Evolutionary conservation across 257 asterid species (phyloP), one percentile per base, ranked within the genome.

Genomic region (Cruciata laevipes): DNA sequence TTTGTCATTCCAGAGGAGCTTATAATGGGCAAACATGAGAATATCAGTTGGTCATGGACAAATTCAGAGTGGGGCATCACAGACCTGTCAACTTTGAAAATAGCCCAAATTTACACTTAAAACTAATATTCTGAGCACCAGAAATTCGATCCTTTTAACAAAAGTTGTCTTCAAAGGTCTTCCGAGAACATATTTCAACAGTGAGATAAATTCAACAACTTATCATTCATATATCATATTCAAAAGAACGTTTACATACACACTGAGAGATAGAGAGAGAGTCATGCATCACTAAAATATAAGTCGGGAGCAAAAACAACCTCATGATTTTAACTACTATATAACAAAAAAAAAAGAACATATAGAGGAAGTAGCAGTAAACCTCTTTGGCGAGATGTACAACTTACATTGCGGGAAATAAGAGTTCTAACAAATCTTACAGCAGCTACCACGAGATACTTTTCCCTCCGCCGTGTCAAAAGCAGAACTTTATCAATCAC

Each of bases 391-490:
- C 44, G 31, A 32, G 63, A 67, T 67, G 40, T 40, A 74, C 59
- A 78, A 82, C 99, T 85, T 81, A 94, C 99, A 84, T 83, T 84
- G 81, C 93, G 98, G 66, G 95, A 83, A 73, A 94, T 74, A 66
- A 94, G 91, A 44, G 95, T 86, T 78, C 96, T 79, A 76, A 88
- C 73, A 80, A 94, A 88, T 84, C 97, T 87, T 83, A 94, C 84
- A 58, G 96, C 98, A 73, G 96, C 95, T 74, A 90, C 89, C 65
- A 87, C 93, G 67, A 94, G 89, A 75, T 87, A 88, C 77, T 90
- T 94, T 76, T 94, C 99, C 80, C 80, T 88, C 80, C 99, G 88
- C 73, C 76, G 83, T 9, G 95, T 94, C 81, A 94, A 83, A 81
- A 76, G 77, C 73, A 94, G 57, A 82, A 90, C 94, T 79, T 94